Conservation (phyloP, 306 rosid species). For the Cucurbita maxima region DNA sequence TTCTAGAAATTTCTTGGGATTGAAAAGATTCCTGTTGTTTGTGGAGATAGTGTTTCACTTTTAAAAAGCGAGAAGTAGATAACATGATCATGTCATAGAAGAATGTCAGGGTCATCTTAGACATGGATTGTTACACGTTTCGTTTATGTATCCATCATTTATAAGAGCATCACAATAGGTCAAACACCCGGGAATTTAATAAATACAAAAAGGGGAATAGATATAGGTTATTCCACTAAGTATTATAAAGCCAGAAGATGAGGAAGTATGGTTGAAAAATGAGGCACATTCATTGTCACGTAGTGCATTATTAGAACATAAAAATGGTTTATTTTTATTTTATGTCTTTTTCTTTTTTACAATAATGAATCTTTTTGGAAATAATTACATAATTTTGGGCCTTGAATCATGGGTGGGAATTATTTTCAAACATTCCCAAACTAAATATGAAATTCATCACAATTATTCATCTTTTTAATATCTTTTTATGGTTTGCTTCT, state of each 20-base stretch:
- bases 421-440: neutral
- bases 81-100: too few species aligned
- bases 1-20: too few species aligned
- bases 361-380: neutral
- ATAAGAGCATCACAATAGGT: too few species aligned
- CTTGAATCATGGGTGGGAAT: neutral
- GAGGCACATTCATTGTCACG: neutral
- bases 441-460: neutral
- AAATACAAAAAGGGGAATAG: neutral
- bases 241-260: slow-evolving; percentile 25
- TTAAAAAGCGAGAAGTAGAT: too few species aligned
- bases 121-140: too few species aligned
- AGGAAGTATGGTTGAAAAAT: slow-evolving; percentile 19
- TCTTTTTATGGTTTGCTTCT: neutral
- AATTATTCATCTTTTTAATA: neutral
- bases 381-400: neutral
- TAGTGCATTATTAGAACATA: neutral
- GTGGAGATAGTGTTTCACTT: too few species aligned
- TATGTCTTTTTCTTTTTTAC: neutral
- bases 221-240: slow-evolving; percentile 16
- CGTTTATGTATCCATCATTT: too few species aligned
- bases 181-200: too few species aligned
- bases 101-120: too few species aligned
- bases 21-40: too few species aligned
- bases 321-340: neutral